Percentiles rank a stretch among this genome's conserved stretches.
phyloP scores from a whole-genome alignment of 345 rosid genomes.

The Hibiscus mutabilis region DNA sequence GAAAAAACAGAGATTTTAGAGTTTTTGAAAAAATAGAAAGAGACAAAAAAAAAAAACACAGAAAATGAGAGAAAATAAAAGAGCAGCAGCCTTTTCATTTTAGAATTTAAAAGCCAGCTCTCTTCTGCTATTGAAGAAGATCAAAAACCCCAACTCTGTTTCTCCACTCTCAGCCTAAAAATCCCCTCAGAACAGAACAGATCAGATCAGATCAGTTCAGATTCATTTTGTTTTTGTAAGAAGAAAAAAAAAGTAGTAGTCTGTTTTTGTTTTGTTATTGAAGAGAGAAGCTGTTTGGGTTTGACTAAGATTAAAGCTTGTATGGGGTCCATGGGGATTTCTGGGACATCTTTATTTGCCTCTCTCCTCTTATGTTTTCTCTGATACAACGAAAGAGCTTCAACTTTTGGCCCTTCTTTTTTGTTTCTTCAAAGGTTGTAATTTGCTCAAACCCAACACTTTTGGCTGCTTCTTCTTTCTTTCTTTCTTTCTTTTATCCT shows the following conservation, averaged over 20 bases:
- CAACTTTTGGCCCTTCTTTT: constrained; percentile 2
- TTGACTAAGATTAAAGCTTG: constrained; percentile 8
- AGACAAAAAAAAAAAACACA: not conserved
- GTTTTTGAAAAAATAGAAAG: not conserved
- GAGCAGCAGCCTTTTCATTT: not conserved
- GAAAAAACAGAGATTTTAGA: not conserved
- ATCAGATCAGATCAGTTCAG: not conserved
- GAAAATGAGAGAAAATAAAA: not conserved
- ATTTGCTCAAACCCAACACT: not conserved
- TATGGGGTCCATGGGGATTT: constrained; percentile 16
- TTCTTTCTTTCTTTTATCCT: too few species aligned
- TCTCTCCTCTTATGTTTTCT: not conserved
- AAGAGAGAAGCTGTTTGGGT: not conserved
- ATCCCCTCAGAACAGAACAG: not conserved
- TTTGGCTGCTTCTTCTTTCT: not conserved
- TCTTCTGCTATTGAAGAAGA: not conserved
- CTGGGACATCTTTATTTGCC: constrained; percentile 6
- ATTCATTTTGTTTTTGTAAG: not conserved
- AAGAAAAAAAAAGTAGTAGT: not conserved
- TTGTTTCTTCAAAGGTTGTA: not conserved
- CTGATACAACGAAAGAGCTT: not conserved
- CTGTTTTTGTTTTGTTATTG: constrained; percentile 5
- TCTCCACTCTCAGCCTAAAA: not conserved
- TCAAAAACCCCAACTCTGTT: not conserved
- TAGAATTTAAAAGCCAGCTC: not conserved